Percentiles rank a stretch among this genome's conserved stretches.
Evolutionary conservation across 345 rosid species (phyloP).

Genomic region (Carallia brachiata): DNA sequence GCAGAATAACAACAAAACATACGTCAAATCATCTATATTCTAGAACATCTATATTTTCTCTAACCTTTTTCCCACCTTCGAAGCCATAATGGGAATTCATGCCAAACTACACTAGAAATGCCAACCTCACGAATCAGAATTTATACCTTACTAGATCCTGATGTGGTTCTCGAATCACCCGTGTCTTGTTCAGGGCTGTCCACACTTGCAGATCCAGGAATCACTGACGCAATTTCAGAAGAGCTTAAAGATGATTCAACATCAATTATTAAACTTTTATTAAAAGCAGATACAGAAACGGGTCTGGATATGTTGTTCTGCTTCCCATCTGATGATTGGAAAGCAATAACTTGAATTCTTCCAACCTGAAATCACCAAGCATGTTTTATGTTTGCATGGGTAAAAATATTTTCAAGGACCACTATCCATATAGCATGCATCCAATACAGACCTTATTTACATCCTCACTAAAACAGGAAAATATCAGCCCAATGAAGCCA

Average conservation of each 20-base stretch:
- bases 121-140: conserved; percentile 6
- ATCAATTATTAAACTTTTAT: conserved; percentile 57
- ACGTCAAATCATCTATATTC: too few relatives aligned
- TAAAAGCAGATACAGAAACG: conserved; percentile 44
- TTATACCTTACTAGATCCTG: conserved; percentile 53
- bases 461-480: conserved; percentile 96
- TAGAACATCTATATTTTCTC: too few relatives aligned
- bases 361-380: conserved; percentile 62
- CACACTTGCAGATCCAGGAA: conserved; percentile 44
- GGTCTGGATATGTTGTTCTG: conserved; percentile 49
- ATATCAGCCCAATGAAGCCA: conserved; percentile 91
- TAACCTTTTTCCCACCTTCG: neutral
- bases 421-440: conserved; percentile 7
- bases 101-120: neutral
- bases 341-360: conserved; percentile 94
- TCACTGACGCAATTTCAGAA: conserved; percentile 44
- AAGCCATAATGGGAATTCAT: neutral
- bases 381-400: conserved; percentile 13
- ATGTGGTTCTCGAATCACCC: conserved; percentile 52
- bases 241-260: conserved; percentile 78
- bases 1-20: too few relatives aligned
- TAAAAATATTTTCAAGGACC: conserved; percentile 10
- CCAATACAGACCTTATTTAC: conserved; percentile 58
- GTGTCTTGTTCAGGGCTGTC: conserved; percentile 63
- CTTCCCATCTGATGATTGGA: conserved; percentile 93